A percentile compares a stretch with the other conserved stretches of the same genome.
phyloP scores from a whole-genome alignment of 2,329 filamentous ascomycete genomes.

The Bisporella sp. region DNA sequence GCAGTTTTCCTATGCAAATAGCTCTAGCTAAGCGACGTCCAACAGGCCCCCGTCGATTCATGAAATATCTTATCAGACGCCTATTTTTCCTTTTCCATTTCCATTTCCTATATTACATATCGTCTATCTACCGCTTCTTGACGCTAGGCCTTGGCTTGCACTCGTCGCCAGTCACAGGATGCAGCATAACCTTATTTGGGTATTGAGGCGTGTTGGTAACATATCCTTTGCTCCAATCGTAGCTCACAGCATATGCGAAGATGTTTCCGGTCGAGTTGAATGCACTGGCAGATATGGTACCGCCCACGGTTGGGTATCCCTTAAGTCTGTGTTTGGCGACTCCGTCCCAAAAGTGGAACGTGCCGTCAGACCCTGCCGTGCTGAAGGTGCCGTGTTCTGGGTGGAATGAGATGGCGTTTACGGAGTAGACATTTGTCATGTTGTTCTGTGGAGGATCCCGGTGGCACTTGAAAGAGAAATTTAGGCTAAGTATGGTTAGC shows the following conservation, averaged over 20 bases:
- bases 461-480: slow-evolving; percentile 99
- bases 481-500: slow-evolving; percentile 47
- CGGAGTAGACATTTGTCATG: slow-evolving; percentile 82
- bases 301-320: slow-evolving; percentile 78
- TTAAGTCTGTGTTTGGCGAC: slow-evolving; percentile 83
- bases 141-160: slow-evolving; percentile 43
- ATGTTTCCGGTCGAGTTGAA: slow-evolving; percentile 83
- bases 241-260: slow-evolving; percentile 85
- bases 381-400: slow-evolving; percentile 96
- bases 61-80: too few species aligned
- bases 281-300: slow-evolving; percentile 83
- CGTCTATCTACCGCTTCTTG: slow-evolving; percentile 27
- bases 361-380: slow-evolving; percentile 90
- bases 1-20: too few species aligned
- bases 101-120: too few species aligned
- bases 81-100: too few species aligned
- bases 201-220: slow-evolving; percentile 69
- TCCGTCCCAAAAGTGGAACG: slow-evolving; percentile 96
- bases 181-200: slow-evolving; percentile 78
- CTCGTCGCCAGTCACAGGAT: slow-evolving; percentile 63
- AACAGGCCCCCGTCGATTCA: too few species aligned
- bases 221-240: slow-evolving; percentile 98
- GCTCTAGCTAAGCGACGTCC: too few species aligned
- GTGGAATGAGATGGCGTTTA: slow-evolving; percentile 98
- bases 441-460: slow-evolving; percentile 72